Conservation (phyloP, 2,329 filamentous ascomycete species). For the Colletotrichum incanum region DNA sequence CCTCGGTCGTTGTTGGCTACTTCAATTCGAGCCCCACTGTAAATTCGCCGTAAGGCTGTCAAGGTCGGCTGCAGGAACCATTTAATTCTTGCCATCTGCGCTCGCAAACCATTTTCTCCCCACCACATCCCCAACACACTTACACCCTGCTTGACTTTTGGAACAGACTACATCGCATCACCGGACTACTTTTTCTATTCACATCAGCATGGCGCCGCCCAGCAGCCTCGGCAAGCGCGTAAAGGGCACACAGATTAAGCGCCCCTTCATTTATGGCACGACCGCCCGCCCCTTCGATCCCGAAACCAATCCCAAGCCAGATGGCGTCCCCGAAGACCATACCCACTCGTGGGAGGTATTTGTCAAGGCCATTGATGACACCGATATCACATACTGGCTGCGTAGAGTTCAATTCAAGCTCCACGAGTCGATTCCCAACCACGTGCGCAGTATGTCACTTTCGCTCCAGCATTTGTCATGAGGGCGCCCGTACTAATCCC, state of each 20-base stretch:
- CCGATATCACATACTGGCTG: slow-evolving; percentile 95
- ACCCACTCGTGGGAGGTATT: slow-evolving; percentile 98
- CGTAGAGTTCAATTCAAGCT: slow-evolving; percentile 98
- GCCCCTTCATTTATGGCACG: slow-evolving; percentile 82
- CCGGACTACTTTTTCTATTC: not conserved
- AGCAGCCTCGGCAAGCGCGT: slow-evolving; percentile 74
- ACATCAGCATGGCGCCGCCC: slow-evolving; percentile 69
- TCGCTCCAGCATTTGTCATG: not conserved
- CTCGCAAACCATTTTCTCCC: slow-evolving; percentile 3
- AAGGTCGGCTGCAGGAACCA: slow-evolving; percentile 15
- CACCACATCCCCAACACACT: slow-evolving; percentile 20
- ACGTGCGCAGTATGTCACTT: slow-evolving; percentile 77
- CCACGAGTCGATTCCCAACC: slow-evolving; percentile 96
- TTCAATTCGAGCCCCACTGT: not conserved
- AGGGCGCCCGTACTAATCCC: slow-evolving; percentile 41
- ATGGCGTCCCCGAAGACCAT: slow-evolving; percentile 87
- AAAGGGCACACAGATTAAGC: slow-evolving; percentile 75
- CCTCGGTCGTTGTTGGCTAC: not conserved
- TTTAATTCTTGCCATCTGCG: slow-evolving; percentile 19
- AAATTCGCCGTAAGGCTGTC: slow-evolving; percentile 13
- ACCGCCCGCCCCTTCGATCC: slow-evolving; percentile 87
- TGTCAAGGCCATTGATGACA: slow-evolving; percentile 89
- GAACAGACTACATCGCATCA: slow-evolving; percentile 11
- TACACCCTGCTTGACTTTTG: not conserved
- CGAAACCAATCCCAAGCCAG: slow-evolving; percentile 82